Evolutionary conservation across 2,329 filamentous ascomycete species (phyloP), one percentile per base, ranked within the genome.

Genomic region (Aspergillus sp.): DNA sequence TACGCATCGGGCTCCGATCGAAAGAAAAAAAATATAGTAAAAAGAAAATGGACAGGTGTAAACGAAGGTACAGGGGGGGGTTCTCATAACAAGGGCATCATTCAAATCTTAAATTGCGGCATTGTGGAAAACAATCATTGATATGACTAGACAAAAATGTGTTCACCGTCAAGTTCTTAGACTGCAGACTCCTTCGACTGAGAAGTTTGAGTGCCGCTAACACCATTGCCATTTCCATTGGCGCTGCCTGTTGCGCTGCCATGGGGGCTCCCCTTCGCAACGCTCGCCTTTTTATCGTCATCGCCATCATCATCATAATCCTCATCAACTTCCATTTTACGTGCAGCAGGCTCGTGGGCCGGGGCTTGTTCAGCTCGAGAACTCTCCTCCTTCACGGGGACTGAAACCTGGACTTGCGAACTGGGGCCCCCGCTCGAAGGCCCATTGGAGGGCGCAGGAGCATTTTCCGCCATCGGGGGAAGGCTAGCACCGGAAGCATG

Each of bases 321-420:
- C 73, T 99, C 95, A 66, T 99, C 93, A 19, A 98, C 90, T 6
- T 98, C 93, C 86, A 99, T 96, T 75, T 96, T 96, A 20, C 95
- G 84, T 19, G 92, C 91, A 34, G 95, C 92, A 53, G 92, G 90
- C 77, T 98, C 93, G 57, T 87, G 87, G 17, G 81, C 74, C 19
- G 82, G 78, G 2, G 82, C 74, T 27, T 83, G 74, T 60, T 81
- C 79, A 37, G 70, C 73, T 53, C 74, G 81, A 60, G 70, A 64
- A 34, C 73, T 56, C 27, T 91, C 89, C 62, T 90, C 84, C 56
- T 74, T 61, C 73, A 78, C 70, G 78, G 83, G 61, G 78, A 86
- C 72, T 84, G 87, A 24, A 73, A 78, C 69, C 78, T 83, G 61
- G 78, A 86, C 73, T 84, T 87, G 27, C 75, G 77, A 63, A 12